Base-by-base conservation (phyloP, 148 eudicot genomes). In the Hydrangea macrophylla region DNA sequence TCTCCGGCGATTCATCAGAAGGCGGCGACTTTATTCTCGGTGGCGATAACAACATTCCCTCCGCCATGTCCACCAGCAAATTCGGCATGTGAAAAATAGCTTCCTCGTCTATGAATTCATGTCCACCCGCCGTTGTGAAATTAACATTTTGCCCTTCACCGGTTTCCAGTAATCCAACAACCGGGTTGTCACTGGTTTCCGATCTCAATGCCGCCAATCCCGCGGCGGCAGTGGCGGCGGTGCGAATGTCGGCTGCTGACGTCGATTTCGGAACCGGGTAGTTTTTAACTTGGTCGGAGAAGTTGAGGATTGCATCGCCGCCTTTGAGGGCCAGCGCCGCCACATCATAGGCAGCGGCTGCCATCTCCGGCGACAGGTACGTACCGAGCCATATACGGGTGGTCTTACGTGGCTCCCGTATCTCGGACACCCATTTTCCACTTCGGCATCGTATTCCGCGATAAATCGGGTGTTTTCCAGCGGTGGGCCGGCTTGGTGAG, bases 1-100 rank as follows among this genome's bases (percentile, higher is more conserved):
- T 59, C 18, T 50, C 80, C 22, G 76, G 74, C 53, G 70, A 65
- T n/a, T n/a, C 87, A 1, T 75, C 78, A 13, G 57, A 56, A 10
- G 68, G 59, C 51, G 68, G 70, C 30, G 77, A 62, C 39, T 60
- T 64, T 62, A 83, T 79, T 27, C 83, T 72, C 0, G 94, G 94
- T 10, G 86, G 86, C 58, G 80, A 86, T 6, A 86, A 78, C 77
- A 88, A 78, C 94, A 88, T 78, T 28, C 82, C 94, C 22, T 79
- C 84, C 8, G 94, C 94, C 94, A 88, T 88, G 44, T 86, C 88
- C 74, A 72, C 79, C 67, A 88, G 71, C 78, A 88, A 76, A 73
- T 80, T 84, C 7, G 90, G 88, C 90, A 86, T 86, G 36, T 85
- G 79, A 42, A 88, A 78, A 7, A 88, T 15, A 3, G 66, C 85